Percentiles rank a stretch among this genome's conserved stretches.
Evolutionary conservation across 495 filamentous ascomycete species (phyloP).

Genomic region (Trichoderma parareesei): DNA sequence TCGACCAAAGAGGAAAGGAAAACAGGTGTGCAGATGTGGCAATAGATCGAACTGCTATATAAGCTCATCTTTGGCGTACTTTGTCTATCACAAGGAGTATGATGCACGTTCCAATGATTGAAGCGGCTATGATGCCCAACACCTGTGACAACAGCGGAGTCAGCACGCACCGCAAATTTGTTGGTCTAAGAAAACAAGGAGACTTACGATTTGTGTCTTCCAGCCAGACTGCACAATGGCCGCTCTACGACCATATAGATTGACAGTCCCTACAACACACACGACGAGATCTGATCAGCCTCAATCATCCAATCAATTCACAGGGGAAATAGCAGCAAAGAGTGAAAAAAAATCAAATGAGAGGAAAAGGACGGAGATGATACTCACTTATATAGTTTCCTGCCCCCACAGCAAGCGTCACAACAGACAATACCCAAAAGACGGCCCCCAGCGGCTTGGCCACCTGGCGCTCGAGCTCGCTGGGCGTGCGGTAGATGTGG

Average conservation of each 20-base stretch:
- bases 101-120: constrained; percentile 59
- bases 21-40: background rate
- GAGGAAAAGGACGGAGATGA: background rate
- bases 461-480: constrained; percentile 60
- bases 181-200: background rate
- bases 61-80: constrained; percentile 1
- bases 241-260: constrained; percentile 63
- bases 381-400: constrained; percentile 70
- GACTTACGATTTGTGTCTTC: constrained; percentile 75
- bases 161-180: background rate
- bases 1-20: background rate
- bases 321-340: too few species aligned
- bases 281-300: too few species aligned
- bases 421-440: constrained; percentile 77
- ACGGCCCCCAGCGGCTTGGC: constrained; percentile 76
- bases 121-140: constrained; percentile 65
- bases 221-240: constrained; percentile 90
- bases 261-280: constrained; percentile 52
- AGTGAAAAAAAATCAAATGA: too few species aligned
- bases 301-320: too few species aligned
- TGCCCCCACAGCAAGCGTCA: constrained; percentile 66
- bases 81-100: constrained; percentile 5
- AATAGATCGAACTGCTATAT: background rate
- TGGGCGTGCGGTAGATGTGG: constrained; percentile 70
- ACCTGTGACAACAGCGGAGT: constrained; percentile 33